These are phyloP conservation scores for Straminergon stramineum DNA, from an alignment of 225 moss, liverwort and hornwort genomes.

Conservation along the genomic window DNA sequence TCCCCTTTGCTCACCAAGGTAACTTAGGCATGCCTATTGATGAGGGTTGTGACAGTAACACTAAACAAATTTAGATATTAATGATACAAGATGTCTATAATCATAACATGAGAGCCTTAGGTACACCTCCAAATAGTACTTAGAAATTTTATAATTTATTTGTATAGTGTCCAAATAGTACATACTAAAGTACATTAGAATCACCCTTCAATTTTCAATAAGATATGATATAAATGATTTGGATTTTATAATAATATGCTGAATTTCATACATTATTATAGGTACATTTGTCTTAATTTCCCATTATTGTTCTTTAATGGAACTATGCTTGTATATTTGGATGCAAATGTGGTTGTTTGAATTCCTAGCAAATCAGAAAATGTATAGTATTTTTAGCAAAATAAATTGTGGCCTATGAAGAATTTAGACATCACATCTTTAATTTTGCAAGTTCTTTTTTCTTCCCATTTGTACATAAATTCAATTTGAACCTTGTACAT, in stretches of 20 bases:
- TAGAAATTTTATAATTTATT: background rate
- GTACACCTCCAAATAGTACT: background rate
- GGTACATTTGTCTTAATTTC: accelerated
- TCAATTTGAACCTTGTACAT: background rate
- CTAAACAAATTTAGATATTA: background rate
- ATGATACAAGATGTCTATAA: background rate
- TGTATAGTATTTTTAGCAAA: background rate
- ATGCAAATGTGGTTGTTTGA: accelerated
- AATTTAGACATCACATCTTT: background rate
- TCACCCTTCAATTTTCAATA: background rate
- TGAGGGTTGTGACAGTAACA: no score
- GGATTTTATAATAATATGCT: background rate
- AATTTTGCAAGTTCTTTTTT: background rate
- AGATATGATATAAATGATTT: background rate
- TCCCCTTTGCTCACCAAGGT: no score
- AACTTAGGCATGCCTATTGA: no score
- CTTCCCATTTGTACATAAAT: background rate
- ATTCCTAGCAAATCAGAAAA: accelerated
- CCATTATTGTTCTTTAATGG: background rate
- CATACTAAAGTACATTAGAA: background rate
- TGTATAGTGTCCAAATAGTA: background rate
- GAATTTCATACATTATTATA: accelerated
- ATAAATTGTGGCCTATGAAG: background rate
- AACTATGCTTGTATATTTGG: background rate
- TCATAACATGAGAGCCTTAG: background rate